phyloP scores from a whole-genome alignment of 2,329 filamentous ascomycete genomes.

The Venturia effusa region DNA sequence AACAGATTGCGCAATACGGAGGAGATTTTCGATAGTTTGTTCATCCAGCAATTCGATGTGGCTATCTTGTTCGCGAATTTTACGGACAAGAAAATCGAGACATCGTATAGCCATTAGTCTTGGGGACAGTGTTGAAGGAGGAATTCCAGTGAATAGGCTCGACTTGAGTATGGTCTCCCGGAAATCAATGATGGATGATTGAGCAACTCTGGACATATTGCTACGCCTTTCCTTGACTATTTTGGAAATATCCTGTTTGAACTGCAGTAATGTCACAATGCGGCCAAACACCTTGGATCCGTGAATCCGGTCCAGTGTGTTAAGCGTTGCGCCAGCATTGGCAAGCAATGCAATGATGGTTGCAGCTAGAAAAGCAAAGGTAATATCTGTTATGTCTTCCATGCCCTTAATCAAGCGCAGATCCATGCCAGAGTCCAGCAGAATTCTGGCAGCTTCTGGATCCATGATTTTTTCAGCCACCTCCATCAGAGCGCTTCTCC shows the following conservation, averaged over 20 bases:
- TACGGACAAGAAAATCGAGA: constrained; percentile 46
- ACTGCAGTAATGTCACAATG: constrained; percentile 44
- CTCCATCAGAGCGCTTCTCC: constrained; percentile 44
- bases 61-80: constrained; percentile 38
- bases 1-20: constrained; percentile 27
- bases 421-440: constrained; percentile 64
- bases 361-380: constrained; percentile 51
- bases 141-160: constrained; percentile 48
- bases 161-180: constrained; percentile 43
- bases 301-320: constrained; percentile 47
- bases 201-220: constrained; percentile 58
- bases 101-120: constrained; percentile 53
- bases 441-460: constrained; percentile 55
- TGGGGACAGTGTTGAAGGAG: constrained; percentile 45
- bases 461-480: constrained; percentile 44
- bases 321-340: constrained; percentile 47
- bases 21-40: constrained; percentile 25
- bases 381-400: constrained; percentile 30
- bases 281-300: constrained; percentile 44
- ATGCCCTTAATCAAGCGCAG: constrained; percentile 55
- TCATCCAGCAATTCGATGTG: constrained; percentile 37
- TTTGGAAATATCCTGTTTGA: constrained; percentile 44
- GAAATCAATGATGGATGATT: constrained; percentile 44
- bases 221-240: constrained; percentile 54
- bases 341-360: constrained; percentile 54